Evolutionary conservation across 2,329 filamentous ascomycete species (phyloP), one percentile per base, ranked within the genome.

Genomic region (Fusarium sp.): DNA sequence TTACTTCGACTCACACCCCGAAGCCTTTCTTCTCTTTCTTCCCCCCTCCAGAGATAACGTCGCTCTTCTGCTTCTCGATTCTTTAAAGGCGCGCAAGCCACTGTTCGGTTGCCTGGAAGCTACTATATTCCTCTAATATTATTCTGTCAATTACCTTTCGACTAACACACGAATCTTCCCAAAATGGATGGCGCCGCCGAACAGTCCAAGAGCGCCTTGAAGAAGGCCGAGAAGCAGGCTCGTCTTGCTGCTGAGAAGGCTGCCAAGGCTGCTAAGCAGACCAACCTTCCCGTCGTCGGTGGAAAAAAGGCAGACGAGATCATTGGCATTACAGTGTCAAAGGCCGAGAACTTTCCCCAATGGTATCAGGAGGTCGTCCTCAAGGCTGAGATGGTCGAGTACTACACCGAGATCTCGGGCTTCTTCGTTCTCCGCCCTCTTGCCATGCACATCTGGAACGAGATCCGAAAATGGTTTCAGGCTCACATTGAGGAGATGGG

Each of bases 321-420:
- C 73, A 97, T 96, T 76, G 95, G 95, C 72, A 97, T 98, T 78
- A 96, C 95, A 70, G 90, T 92, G 67, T 87, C 88, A 71, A 98
- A 98, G 83, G 86, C 91, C 52, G 91, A 93, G 50, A 94, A 98
- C 83, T 96, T 99, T 80, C 88, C 93, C 54, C 90, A 91, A 82
- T 99, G 96, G 96, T 99, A 99, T 83, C 94, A 97, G 84, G 95
- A 99, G 84, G 93, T 98, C 67, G 92, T 99, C 62, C 91, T 95
- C 79, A 99, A 99, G 88, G 93, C 94, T 76, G 94, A 98, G 81
- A 93, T 99, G 92, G 91, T 98, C 77, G 95, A 97, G 79, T 99
- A 98, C 88, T 98, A 98, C 80, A 85, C 82, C 79, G 93, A 97
- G 84, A 95, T 98, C 69, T 93, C 95, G n/a, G 93, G 95, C 52